Base-by-base conservation (phyloP, 106 monocot species). In the Allium cepa region DNA sequence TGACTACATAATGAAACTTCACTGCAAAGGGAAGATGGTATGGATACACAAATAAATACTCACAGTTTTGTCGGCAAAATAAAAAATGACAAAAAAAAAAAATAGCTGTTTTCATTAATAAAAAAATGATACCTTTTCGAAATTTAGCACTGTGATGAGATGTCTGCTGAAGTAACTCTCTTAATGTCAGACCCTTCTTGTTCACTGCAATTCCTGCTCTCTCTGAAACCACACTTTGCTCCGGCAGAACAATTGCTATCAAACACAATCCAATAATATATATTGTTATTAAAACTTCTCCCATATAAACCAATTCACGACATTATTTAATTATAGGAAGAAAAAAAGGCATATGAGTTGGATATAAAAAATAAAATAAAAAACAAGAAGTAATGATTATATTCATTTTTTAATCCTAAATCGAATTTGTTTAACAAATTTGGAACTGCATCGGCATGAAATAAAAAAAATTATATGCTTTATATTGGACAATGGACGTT, bases 101-200 rank as follows among this genome's bases (percentile, higher is more conserved):
- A 59, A 45, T 8, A 66, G 13, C 18, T 22, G 10, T 55, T 2
- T 15, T 15, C 7, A 5, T 5, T 36, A 55, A 55, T 15, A 55
- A 12, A 1, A 1, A 11, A 55, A 55, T 55, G 2, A 8, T 14
- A 91, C 95, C 79, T 82, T 74, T 88, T 9, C 96, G 84, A 12
- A 79, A 80, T 73, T 87, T 92, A 9, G 78, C 78, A 87, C 87
- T 97, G 72, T 92, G 86, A 78, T 97, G 96, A 10, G 92, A 92
- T 9, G 96, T 82, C 59, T 97, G 92, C 53, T 89, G 88, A 51
- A 97, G 82, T 28, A 97, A 82, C 77, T 97, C 96, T 73, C 79
- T 78, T 49, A 97, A 75, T 9, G 96, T 97, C 52, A 89, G 69
- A 10, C 96, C 96, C 72, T 84, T 88, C 61, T 78, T 92, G 71